Base-by-base conservation (phyloP, 352 stramenopile genomes). In the Phytopythium ostracodes region DNA sequence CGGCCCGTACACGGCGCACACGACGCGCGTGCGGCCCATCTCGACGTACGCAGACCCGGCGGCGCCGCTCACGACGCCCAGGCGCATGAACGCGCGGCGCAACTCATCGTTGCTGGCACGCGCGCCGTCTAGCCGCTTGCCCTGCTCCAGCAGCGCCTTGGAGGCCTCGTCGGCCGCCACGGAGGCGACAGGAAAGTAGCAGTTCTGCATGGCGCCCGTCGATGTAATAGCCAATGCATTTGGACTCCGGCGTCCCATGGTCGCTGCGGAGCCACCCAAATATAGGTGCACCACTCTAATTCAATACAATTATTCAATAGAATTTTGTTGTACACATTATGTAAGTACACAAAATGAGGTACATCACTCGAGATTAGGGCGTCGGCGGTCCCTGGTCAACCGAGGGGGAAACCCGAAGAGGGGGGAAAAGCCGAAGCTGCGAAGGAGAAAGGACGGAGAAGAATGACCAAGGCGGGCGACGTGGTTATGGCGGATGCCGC, bases 11-110 rank as follows among this genome's bases (percentile, higher is more conserved):
- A 97, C 90, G 6, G 88, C 85, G 61, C 87, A 95, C 8, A 97
- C 64, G 29, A 97, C 86, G 44, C 87, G 88, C 35, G 89, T 97
- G 56, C 89, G 86, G 56, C 87, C 76, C 47, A 96, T 67, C 59
- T 97, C 87, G 62, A 97, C 82, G 64, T 97, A 97, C 18, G 91
- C 88, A 11, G 91, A 98, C 24, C 91, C 91, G 0, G 87, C 68
- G 14, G 90, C 89, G 51, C 89, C 79, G 61, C 80, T 93, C 36
- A 97, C 75, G 35, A 88, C 82, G 38, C 79, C 81, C 11, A 91
- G 66, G 58, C 91, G 89, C 70, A 96, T 96, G 62, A 85, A 97
- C 22, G 91, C 90, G 60, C 71, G 77, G 6, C 88, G 68, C 77
- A 98, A 68, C 72, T 98, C 88, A 55, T 97, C 70, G 51, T 79